Percentiles rank a stretch among this genome's conserved stretches.
Evolutionary conservation across 495 filamentous ascomycete genomes (phyloP).

Genomic region (Podospora sp.): DNA sequence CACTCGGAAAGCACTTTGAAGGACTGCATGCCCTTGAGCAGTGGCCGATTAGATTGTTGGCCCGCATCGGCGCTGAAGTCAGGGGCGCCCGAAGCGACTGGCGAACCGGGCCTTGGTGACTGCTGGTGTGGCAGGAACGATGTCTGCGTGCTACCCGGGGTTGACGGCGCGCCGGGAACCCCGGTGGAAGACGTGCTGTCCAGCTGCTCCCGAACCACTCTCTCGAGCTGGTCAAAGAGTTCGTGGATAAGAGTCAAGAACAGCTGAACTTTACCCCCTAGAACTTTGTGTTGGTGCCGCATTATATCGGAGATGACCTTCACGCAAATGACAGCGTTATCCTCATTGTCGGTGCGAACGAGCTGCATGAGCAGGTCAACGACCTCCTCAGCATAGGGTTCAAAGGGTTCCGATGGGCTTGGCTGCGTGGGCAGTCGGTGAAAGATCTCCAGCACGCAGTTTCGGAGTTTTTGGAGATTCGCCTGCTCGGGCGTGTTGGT

Average conservation of each 20-base stretch:
- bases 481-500: conserved; percentile 85
- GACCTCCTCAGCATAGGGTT: conserved; percentile 81
- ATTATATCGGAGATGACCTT: conserved; percentile 97
- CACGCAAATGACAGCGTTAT: conserved; percentile 96
- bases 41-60: conserved; percentile 75
- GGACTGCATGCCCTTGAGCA: conserved; percentile 93
- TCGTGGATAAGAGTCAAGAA: conserved; percentile 93
- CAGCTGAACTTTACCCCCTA: conserved; percentile 76
- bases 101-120: conserved; percentile 86
- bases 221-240: conserved; percentile 92
- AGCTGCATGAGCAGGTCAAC: conserved; percentile 87
- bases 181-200: conserved; percentile 64
- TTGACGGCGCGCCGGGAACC: conserved; percentile 69
- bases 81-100: conserved; percentile 65
- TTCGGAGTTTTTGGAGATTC: conserved; percentile 73
- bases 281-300: conserved; percentile 84
- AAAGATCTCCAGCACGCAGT: conserved; percentile 89
- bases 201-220: conserved; percentile 90
- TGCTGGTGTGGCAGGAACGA: conserved; percentile 61
- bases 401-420: conserved; percentile 71
- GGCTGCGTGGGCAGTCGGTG: conserved; percentile 80
- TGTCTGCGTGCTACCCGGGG: conserved; percentile 72
- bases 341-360: conserved; percentile 91
- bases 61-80: conserved; percentile 65
- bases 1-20: conserved; percentile 99